Evolutionary conservation across 2,329 filamentous ascomycete species (phyloP), one percentile per base, ranked within the genome.

Genomic region (Fusarium odoratissimum): DNA sequence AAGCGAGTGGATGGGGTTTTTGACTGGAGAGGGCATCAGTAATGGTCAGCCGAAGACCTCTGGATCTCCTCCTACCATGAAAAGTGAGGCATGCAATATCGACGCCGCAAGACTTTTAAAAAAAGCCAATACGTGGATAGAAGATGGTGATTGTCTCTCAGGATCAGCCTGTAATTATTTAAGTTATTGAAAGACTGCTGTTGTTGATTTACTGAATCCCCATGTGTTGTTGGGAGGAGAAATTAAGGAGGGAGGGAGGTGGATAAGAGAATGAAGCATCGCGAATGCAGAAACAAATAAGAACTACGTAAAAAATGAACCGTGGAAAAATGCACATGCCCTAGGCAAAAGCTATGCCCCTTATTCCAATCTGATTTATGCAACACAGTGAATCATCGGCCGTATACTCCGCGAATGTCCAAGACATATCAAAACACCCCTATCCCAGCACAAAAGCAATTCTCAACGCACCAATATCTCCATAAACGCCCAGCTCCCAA

Each of bases 131-230:
- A 5, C 0, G 4, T 3, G 21, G 5, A 5, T 3, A 0, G 11
- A 7, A 19, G 5, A n/a, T 6, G 1, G 1, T 3, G 2, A 2
- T 8, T 8, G 8, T 21, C 0, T 21, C 16, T 19, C 5, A 49
- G 21, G 25, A 25, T 25, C 25, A 25, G 25, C 25, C 25, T 25
- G 25, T 25, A 25, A 25, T 25, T 25, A 25, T 25, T 25, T 25
- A 25, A 25, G 25, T 25, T 25, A 25, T 25, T 25, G 25, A 25
- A 25, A 25, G 25, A 25, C 25, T 17, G 10, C 0, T 17, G 23
- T 14, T 16, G 23, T 11, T 28, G 19, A 21, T 19, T 5, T 37
- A 16, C 1, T n/a, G 2, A 3, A 2, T 7, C 7, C 4, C 1
- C 17, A 16, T 2, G 40, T 8, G 40, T n/a, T 30, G 14, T 7